These are phyloP conservation scores for Eucalyptus guilfoylei DNA, from an alignment of 345 rosid genomes.

Conservation along the genomic window DNA sequence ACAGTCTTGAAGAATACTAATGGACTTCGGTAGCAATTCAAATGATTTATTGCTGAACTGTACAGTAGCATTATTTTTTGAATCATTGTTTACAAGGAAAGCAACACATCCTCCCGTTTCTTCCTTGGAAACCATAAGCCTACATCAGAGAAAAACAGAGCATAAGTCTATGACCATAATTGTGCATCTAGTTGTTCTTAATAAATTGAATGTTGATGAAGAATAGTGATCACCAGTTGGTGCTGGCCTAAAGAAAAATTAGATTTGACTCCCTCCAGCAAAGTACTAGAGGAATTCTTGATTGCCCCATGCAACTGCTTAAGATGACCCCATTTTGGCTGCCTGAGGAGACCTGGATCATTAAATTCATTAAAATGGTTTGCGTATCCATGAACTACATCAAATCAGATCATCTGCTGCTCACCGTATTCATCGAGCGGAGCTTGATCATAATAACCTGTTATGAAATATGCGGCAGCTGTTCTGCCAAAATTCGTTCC, in stretches of 20 bases:
- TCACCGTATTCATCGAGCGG: conserved; percentile 88
- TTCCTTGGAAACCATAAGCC: conserved; percentile 70
- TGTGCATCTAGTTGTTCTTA: background rate
- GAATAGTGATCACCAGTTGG: conserved; percentile 32
- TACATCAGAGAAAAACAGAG: background rate
- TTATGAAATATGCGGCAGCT: conserved; percentile 45
- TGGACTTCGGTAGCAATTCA: conserved; percentile 43
- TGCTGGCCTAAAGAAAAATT: conserved; percentile 44
- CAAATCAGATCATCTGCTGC: background rate
- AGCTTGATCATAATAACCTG: conserved; percentile 81
- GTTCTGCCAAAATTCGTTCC: conserved; percentile 92
- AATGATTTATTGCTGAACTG: conserved; percentile 31
- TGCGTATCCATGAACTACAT: background rate
- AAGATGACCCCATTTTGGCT: conserved; percentile 85
- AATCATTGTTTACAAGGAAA: conserved; percentile 61
- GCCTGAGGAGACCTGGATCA: conserved; percentile 47
- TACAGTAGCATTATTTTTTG: conserved; percentile 4
- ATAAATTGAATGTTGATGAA: background rate
- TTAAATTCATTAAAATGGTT: background rate
- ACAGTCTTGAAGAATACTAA: conserved; percentile 56
- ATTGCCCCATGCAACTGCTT: conserved; percentile 63
- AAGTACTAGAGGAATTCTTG: conserved; percentile 28
- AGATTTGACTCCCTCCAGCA: conserved; percentile 41
- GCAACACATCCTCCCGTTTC: conserved; percentile 50
- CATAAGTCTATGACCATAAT: background rate